Conservation (phyloP, 1,139 yeast genomes). For the Sugiyamaella novakii region DNA sequence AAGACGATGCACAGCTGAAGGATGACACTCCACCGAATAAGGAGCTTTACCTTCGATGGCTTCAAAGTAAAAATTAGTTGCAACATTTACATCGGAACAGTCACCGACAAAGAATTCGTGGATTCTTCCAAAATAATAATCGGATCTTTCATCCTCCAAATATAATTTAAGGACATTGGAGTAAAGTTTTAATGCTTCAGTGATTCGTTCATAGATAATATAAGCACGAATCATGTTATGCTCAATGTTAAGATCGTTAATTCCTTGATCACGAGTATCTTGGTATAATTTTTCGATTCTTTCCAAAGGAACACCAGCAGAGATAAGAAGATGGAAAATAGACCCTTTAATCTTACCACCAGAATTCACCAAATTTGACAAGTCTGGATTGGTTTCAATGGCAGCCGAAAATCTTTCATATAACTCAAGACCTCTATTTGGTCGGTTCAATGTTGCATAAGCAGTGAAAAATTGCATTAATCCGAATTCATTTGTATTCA, state of each 20-base stretch:
- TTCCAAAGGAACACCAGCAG: constrained; percentile 60
- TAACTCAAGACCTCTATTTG: constrained; percentile 55
- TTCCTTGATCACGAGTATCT: constrained; percentile 40
- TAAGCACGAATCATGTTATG: constrained; percentile 67
- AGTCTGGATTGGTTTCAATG: constrained; percentile 27
- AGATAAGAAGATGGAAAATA: constrained; percentile 67
- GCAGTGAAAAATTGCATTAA: constrained; percentile 60
- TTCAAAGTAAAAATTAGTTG: constrained; percentile 72
- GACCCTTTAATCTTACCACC: constrained; percentile 60
- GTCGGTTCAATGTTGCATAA: constrained; percentile 56
- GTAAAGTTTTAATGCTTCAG: constrained; percentile 55
- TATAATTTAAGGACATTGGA: constrained; percentile 46
- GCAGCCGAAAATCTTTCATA: constrained; percentile 43
- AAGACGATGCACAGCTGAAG: constrained; percentile 70
- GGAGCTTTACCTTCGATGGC: constrained; percentile 71
- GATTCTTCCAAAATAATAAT: constrained; percentile 59
- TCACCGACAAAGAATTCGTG: constrained; percentile 82
- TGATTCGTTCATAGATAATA: constrained; percentile 52
- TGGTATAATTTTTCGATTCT: constrained; percentile 55
- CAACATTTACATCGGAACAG: constrained; percentile 71
- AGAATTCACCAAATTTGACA: constrained; percentile 27
- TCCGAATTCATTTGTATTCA: constrained; percentile 53
- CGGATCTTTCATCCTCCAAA: constrained; percentile 33
- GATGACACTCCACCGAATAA: constrained; percentile 69
- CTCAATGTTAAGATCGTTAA: constrained; percentile 47